phyloP scores from a whole-genome alignment of 805 yeast genomes.

The Teunomyces barrocoloradensis region DNA sequence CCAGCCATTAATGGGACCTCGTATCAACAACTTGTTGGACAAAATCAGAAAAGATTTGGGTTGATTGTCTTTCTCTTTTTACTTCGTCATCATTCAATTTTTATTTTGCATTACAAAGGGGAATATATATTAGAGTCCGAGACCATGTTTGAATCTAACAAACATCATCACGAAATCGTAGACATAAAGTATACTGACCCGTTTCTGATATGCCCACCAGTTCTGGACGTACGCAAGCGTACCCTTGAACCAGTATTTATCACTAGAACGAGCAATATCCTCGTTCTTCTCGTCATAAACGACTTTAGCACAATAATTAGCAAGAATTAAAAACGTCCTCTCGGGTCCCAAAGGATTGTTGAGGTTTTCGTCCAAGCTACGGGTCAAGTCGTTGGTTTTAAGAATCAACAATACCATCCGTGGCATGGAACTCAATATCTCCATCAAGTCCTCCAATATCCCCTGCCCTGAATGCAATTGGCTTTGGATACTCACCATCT shows the following conservation, averaged over 20 bases:
- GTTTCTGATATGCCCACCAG: slow-evolving; percentile 35
- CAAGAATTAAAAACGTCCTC: slow-evolving; percentile 84
- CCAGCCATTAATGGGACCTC: slow-evolving; percentile 89
- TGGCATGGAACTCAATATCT: slow-evolving; percentile 75
- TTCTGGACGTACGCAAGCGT: slow-evolving; percentile 14
- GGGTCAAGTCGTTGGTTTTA: slow-evolving; percentile 90
- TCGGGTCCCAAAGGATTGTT: slow-evolving; percentile 83
- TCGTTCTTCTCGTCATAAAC: slow-evolving; percentile 70
- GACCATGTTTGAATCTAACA: slow-evolving; percentile 10
- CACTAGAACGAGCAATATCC: slow-evolving; percentile 15
- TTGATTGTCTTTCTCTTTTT: neutral
- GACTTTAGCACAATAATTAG: slow-evolving; percentile 80
- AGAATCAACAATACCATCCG: slow-evolving; percentile 79
- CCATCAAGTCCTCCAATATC: slow-evolving; percentile 72
- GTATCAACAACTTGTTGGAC: slow-evolving; percentile 73
- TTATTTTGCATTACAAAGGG: neutral
- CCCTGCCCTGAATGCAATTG: slow-evolving; percentile 59
- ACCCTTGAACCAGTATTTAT: slow-evolving; percentile 19
- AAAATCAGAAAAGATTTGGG: slow-evolving; percentile 48
- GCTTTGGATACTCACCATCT: slow-evolving; percentile 63
- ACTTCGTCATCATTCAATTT: slow-evolving; percentile 1
- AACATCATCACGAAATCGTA: slow-evolving; percentile 33
- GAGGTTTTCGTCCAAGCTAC: slow-evolving; percentile 82
- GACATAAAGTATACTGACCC: slow-evolving; percentile 29
- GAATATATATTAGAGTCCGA: slow-evolving; percentile 3